Percentiles rank a stretch among this genome's conserved stretches.
Evolutionary conservation across 2,329 filamentous ascomycete genomes (phyloP).

Genomic region (Bipolaris oryzae): DNA sequence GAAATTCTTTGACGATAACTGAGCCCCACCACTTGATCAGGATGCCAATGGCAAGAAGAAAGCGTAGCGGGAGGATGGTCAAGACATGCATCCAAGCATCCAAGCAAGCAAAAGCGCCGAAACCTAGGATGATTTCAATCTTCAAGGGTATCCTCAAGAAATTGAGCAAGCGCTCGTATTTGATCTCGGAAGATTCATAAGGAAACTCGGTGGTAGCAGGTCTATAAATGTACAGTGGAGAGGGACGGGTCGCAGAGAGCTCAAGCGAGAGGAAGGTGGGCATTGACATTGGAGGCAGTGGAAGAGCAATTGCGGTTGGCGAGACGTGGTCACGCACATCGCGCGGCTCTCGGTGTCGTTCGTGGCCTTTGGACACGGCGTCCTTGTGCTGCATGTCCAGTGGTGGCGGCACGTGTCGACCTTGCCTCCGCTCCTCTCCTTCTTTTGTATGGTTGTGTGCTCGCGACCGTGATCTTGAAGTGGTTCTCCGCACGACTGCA

Average conservation of each 20-base stretch:
- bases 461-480: constrained; percentile 36
- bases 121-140: constrained; percentile 82
- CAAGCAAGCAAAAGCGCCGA: constrained; percentile 88
- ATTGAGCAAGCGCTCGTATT: constrained; percentile 89
- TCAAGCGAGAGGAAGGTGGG: constrained; percentile 71
- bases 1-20: constrained; percentile 72
- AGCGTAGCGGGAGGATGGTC: constrained; percentile 89
- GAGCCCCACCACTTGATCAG: constrained; percentile 79
- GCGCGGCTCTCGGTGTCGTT: constrained; percentile 31
- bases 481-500: constrained; percentile 47
- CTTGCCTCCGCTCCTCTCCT: constrained; percentile 26
- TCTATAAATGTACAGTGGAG: constrained; percentile 67
- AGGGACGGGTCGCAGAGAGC: constrained; percentile 65
- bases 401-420: constrained; percentile 37
- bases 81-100: constrained; percentile 98
- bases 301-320: constrained; percentile 56
- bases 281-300: constrained; percentile 66
- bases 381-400: constrained; percentile 46
- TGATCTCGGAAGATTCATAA: constrained; percentile 91
- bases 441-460: constrained; percentile 27
- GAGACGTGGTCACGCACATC: constrained; percentile 42
- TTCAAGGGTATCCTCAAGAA: constrained; percentile 82
- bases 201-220: constrained; percentile 65
- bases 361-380: constrained; percentile 34
- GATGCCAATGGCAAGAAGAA: constrained; percentile 78